phyloP scores from a whole-genome alignment of 768 basidiomycete genomes.

The Leccinum fibrillosum region DNA sequence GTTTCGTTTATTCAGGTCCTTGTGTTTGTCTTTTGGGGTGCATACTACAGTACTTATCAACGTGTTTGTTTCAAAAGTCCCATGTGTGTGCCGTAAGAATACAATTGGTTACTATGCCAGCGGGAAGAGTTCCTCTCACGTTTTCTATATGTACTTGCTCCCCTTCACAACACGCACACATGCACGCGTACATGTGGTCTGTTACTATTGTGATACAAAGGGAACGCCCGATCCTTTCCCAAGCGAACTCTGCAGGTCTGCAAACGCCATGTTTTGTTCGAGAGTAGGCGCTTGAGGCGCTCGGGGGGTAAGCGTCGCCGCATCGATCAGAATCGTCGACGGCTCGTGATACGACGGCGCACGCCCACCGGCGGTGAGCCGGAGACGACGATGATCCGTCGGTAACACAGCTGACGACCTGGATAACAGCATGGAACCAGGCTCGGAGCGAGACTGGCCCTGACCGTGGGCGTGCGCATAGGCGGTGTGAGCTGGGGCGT shows the following conservation, averaged over 20 bases:
- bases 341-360: constrained; percentile 30
- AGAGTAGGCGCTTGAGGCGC: constrained; percentile 60
- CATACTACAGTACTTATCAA: constrained; percentile 15
- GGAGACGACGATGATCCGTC: constrained; percentile 23
- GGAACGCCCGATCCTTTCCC: constrained; percentile 26
- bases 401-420: neutral
- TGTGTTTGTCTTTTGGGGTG: constrained; percentile 21
- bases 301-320: constrained; percentile 38
- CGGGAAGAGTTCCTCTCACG: neutral
- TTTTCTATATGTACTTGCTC: neutral
- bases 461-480: neutral
- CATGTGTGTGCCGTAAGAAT: constrained; percentile 13
- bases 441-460: neutral
- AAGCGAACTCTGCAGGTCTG: constrained; percentile 54
- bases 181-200: neutral
- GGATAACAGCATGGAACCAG: neutral
- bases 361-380: constrained; percentile 23
- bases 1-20: constrained; percentile 10
- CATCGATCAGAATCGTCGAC: constrained; percentile 37
- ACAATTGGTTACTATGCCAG: constrained; percentile 6
- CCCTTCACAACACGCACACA: neutral
- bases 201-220: constrained; percentile 9
- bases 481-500: constrained; percentile 1
- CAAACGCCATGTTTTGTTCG: constrained; percentile 85
- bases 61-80: constrained; percentile 10